Evolutionary conservation across 2,329 filamentous ascomycete species (phyloP), one percentile per base, ranked within the genome.

Genomic region (Microascus cirrosus): DNA sequence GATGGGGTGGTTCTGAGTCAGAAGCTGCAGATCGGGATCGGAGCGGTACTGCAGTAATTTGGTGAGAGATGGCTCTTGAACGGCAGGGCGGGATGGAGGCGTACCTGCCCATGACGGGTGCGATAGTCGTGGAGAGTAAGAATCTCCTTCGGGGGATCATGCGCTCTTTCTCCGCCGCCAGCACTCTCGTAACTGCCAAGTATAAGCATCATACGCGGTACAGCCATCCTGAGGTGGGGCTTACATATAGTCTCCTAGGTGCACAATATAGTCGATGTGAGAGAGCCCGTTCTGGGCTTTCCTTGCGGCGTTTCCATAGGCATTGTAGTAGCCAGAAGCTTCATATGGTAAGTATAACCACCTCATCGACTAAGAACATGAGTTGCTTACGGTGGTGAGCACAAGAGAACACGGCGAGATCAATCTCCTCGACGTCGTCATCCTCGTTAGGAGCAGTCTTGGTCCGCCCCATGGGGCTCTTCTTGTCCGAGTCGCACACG

Each of bases 341-440:
- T 32, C 4, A 8, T 4, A 4, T 8, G 8, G 28, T 32, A 32
- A 32, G 28, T 8, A 32, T 32, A 32, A 32, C 28, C 8, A 8
- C 28, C 28, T 8, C 28, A 4, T 32, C 8, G 8, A 4, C 8
- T 8, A 32, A 8, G 8, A 32, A 32, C 28, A 32, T 32, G 28
- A 8, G 4, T 8, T 32, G 4, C 28, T 32, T 32, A 32, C 28
- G 82, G 62, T 78, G 88, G 68, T 89, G 90, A 63, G 76, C 78
- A 73, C 87, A 90, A 2, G 84, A 89, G 67, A 86, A 90, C 1
- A 91, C 78, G 1, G 85, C 86, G 58, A 90, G 74, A 45, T 75
- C 80, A 58, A 90, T 72, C 20, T 78, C 71, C 1, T 77, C 73
- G 6, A 85, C 77, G 25, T 80, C 73, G 57, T 86, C 80, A 18